Conservation (phyloP, 257 asterid genomes). For the Nicotiana sylvestris region DNA sequence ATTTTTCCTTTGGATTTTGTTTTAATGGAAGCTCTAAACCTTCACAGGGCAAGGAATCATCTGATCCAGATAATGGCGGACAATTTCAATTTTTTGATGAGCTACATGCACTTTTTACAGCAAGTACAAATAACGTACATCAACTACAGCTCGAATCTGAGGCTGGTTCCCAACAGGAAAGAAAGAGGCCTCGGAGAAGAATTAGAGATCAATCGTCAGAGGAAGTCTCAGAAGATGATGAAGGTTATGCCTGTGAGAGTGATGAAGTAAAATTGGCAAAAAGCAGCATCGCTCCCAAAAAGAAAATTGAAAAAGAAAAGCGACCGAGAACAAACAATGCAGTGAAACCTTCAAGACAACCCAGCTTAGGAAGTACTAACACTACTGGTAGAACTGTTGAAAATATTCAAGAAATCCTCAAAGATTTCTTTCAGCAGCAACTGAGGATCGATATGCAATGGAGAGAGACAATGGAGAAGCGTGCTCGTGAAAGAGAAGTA, state of each 20-base stretch:
- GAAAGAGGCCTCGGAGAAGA: conserved; percentile 25
- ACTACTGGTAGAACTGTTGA: conserved; percentile 14
- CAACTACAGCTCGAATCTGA: conserved; percentile 26
- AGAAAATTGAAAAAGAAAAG: conserved; percentile 27
- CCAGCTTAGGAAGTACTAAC: conserved; percentile 5
- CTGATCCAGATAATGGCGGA: conserved; percentile 30
- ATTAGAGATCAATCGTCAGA: conserved; percentile 30
- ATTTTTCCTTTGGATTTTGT: neutral
- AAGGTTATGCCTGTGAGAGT: conserved; percentile 24
- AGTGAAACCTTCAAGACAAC: conserved; percentile 16
- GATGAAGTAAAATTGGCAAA: conserved; percentile 25
- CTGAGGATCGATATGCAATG: conserved; percentile 56
- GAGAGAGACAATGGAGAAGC: conserved; percentile 55
- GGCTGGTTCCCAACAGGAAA: conserved; percentile 24
- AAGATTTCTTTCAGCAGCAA: conserved; percentile 50
- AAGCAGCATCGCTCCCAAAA: conserved; percentile 25
- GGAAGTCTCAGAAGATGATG: conserved; percentile 29
- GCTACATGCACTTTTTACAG: conserved; percentile 44
- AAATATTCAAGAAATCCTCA: conserved; percentile 36
- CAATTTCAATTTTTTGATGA: conserved; percentile 54
- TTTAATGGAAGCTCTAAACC: neutral
- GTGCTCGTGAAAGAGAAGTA: conserved; percentile 43
- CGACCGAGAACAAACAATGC: conserved; percentile 15
- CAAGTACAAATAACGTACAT: conserved; percentile 30
- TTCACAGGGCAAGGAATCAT: conserved; percentile 45